Evolutionary conservation across 2,329 filamentous ascomycete genomes (phyloP).

Genomic region (Penicillium sp.): DNA sequence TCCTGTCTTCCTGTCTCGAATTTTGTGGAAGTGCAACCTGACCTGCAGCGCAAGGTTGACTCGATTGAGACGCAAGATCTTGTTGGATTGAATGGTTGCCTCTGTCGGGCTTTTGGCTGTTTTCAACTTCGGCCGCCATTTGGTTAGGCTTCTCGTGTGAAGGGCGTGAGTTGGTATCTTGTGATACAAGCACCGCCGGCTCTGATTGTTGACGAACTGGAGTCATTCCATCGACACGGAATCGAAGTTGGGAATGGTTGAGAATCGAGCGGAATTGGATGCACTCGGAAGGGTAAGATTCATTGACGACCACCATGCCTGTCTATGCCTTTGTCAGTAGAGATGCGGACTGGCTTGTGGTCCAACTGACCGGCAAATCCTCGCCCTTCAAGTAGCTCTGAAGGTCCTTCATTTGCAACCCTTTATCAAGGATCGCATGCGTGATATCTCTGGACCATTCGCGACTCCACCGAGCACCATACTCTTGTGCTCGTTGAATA

Average conservation of each 20-base stretch:
- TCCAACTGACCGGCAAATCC: constrained; percentile 48
- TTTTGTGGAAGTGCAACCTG: neutral
- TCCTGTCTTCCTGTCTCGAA: neutral
- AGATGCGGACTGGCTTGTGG: neutral
- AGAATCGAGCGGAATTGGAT: constrained; percentile 60
- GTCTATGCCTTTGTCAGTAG: constrained; percentile 26
- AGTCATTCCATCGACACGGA: constrained; percentile 37
- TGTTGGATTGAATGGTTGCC: neutral
- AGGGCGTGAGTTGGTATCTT: constrained; percentile 21
- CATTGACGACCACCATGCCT: constrained; percentile 60
- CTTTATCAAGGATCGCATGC: constrained; percentile 77
- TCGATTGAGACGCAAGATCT: neutral
- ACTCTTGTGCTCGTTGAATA: constrained; percentile 73
- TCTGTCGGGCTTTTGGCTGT: neutral
- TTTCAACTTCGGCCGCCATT: neutral
- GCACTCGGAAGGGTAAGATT: constrained; percentile 70
- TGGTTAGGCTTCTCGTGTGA: constrained; percentile 22
- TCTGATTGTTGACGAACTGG: constrained; percentile 11
- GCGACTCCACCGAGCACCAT: constrained; percentile 72
- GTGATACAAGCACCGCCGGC: constrained; percentile 8
- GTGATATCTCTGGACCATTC: constrained; percentile 61
- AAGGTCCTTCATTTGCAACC: constrained; percentile 65
- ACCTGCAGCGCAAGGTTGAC: neutral
- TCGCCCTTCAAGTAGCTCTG: constrained; percentile 55
- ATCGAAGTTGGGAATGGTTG: constrained; percentile 58